Evolutionary conservation across 192 early-diverging fungal species (phyloP).

Genomic region (Coemansia aciculifera): DNA sequence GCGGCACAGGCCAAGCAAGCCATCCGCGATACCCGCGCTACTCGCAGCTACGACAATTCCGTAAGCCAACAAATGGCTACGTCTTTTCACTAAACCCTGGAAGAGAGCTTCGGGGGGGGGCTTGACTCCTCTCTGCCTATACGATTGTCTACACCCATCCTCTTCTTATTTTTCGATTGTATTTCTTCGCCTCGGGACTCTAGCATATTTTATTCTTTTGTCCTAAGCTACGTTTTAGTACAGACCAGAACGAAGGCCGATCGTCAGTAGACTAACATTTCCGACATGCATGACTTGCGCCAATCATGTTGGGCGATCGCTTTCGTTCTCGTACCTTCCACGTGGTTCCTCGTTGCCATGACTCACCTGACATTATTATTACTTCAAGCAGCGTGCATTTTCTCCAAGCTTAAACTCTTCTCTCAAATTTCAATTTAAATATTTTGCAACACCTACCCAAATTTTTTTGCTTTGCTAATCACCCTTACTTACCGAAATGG

Average conservation of each 20-base stretch:
- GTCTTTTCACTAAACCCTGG: no score
- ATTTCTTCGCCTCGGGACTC: no score
- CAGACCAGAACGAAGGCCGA: slow-evolving; percentile 4
- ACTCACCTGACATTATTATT: neutral
- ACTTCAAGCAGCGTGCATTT: neutral
- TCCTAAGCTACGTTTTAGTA: no score
- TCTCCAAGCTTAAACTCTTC: neutral
- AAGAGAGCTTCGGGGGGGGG: no score
- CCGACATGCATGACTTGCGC: neutral
- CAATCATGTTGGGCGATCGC: neutral
- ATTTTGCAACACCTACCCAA: neutral
- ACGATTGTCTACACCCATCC: no score
- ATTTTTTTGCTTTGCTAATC: neutral
- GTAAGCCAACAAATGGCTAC: no score
- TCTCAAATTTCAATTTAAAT: neutral
- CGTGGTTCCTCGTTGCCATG: neutral
- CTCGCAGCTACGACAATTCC: no score
- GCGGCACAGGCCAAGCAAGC: no score
- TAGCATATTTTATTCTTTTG: no score
- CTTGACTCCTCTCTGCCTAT: no score
- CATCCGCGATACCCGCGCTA: no score
- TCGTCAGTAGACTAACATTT: neutral
- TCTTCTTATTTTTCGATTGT: no score
- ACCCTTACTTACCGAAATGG: slow-evolving; percentile 23
- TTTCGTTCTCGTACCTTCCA: slow-evolving; percentile 1